Base-by-base conservation (phyloP, 1,284 basidiomycete genomes). In the Mycena sp. region DNA sequence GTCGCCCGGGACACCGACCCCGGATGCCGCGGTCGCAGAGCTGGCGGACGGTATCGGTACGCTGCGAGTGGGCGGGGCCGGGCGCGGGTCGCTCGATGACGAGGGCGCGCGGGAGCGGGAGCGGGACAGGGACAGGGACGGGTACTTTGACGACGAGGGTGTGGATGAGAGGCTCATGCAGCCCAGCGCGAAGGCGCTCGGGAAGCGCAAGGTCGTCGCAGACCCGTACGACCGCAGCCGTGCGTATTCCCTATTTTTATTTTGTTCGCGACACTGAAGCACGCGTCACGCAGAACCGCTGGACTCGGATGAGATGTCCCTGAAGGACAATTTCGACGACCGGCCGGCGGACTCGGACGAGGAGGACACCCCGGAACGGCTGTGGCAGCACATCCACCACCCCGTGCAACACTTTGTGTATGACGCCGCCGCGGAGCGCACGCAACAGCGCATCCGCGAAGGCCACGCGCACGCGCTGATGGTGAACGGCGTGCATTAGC, bases 391-490 rank as follows among this genome's bases (percentile, higher is more conserved):
- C 21, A n/a, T 43, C 4, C 53, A 80, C 58, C 80, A 79, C n/a
- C 82, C 84, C 3, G 81, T 85, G 37, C 50, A 61, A 41, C 83
- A 84, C n/a, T 94, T 87, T 74, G 90, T 89, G 25, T 94, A 94
- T 73, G 92, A 94, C 72, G 92, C 92, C 0, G 91, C 88, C 1
- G 91, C 90, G 17, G 92, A 94, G 75, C 84, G 90, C 64, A 87
- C 86, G 53, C 79, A 83, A 68, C 83, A 90, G 77, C 80, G 87
- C 51, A 77, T 90, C 49, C 76, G 78, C 60, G 83, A 87, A 57
- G 81, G 77, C n/a, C n/a, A n/a, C n/a, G n/a, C n/a, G 29, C 35
- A 46, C 14, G 32, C 26, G 48, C 12, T 63, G 9, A 41, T 67
- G 43, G 64, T 65, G 1, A 66, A 66, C 35, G 58, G 61, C 19